A percentile compares a stretch with the other conserved stretches of the same genome.
These are phyloP conservation scores for Bipolaris oryzae DNA, from an alignment of 2,329 filamentous ascomycete species.

Conservation along the genomic window DNA sequence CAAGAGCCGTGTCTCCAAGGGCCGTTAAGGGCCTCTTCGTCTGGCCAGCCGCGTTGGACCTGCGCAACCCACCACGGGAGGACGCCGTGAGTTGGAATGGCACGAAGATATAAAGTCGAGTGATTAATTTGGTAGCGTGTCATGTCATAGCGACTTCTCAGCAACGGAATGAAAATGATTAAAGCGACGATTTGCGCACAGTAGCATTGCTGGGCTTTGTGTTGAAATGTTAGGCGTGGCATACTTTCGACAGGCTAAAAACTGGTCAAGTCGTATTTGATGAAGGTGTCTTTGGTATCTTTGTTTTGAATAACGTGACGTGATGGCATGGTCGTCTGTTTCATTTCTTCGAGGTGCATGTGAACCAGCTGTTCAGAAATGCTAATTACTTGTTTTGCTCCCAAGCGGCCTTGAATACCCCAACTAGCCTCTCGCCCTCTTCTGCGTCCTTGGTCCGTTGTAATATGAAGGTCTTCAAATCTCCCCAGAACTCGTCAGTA, in stretches of 20 bases:
- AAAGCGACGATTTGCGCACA: slow-evolving; percentile 14
- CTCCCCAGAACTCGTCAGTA: slow-evolving; percentile 81
- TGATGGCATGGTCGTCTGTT: slow-evolving; percentile 5
- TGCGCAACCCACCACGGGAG: slow-evolving; percentile 25
- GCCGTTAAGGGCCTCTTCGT: slow-evolving; percentile 49
- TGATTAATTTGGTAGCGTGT: slow-evolving; percentile 16
- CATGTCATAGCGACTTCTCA: slow-evolving; percentile 9
- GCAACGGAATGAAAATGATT: slow-evolving; percentile 19
- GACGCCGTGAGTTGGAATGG: slow-evolving; percentile 24
- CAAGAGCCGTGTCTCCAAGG: slow-evolving; percentile 60
- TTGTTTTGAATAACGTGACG: slow-evolving; percentile 7
- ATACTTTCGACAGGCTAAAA: slow-evolving; percentile 23
- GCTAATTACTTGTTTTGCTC: slow-evolving; percentile 47
- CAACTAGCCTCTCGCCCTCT: slow-evolving; percentile 68
- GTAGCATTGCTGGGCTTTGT: slow-evolving; percentile 3
- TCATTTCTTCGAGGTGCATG: not conserved
- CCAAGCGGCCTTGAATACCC: slow-evolving; percentile 75
- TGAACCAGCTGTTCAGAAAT: not conserved
- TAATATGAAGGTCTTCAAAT: slow-evolving; percentile 79
- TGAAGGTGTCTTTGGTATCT: slow-evolving; percentile 25
- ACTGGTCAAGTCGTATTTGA: slow-evolving; percentile 32
- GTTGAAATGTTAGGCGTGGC: slow-evolving; percentile 22
- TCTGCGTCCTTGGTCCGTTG: slow-evolving; percentile 76
- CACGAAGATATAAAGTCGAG: slow-evolving; percentile 24
- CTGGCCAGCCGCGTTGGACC: slow-evolving; percentile 21